Percentiles rank a stretch among this genome's conserved stretches.
Evolutionary conservation across 495 filamentous ascomycete species (phyloP).

Genomic region (Hypoxylon subgilvum): DNA sequence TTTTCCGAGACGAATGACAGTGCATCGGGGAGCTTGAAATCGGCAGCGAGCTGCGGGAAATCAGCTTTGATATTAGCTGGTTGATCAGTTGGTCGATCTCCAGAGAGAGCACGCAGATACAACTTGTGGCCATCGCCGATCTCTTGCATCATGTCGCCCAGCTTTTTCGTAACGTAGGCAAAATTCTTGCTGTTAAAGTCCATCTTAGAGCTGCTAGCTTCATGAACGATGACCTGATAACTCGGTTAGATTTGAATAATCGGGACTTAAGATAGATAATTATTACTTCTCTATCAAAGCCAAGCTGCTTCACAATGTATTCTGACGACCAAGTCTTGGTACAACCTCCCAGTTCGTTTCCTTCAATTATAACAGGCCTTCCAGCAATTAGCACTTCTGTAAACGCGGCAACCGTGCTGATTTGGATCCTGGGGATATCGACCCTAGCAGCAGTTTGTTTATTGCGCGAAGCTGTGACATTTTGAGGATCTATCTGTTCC

Average conservation of each 20-base stretch:
- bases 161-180: slow-evolving; percentile 69
- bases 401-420: slow-evolving; percentile 64
- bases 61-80: slow-evolving; percentile 72
- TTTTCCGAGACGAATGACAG: slow-evolving; percentile 64
- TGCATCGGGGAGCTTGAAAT: slow-evolving; percentile 73
- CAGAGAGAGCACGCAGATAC: slow-evolving; percentile 78
- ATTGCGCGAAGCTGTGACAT: not conserved
- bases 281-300: slow-evolving; percentile 65
- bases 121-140: slow-evolving; percentile 64
- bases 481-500: slow-evolving; percentile 14
- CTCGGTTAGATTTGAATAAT: slow-evolving; percentile 20
- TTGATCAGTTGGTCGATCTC: slow-evolving; percentile 67
- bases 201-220: slow-evolving; percentile 68
- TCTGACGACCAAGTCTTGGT: slow-evolving; percentile 69
- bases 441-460: slow-evolving; percentile 19
- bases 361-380: slow-evolving; percentile 70
- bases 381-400: slow-evolving; percentile 60
- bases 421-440: slow-evolving; percentile 55
- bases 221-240: slow-evolving; percentile 71
- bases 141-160: slow-evolving; percentile 70
- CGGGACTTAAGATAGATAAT: slow-evolving; percentile 15
- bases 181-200: slow-evolving; percentile 86
- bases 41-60: slow-evolving; percentile 69
- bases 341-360: slow-evolving; percentile 70
- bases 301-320: slow-evolving; percentile 70